Conservation (phyloP, 1,284 basidiomycete genomes). For the Trichosporon sp. region DNA sequence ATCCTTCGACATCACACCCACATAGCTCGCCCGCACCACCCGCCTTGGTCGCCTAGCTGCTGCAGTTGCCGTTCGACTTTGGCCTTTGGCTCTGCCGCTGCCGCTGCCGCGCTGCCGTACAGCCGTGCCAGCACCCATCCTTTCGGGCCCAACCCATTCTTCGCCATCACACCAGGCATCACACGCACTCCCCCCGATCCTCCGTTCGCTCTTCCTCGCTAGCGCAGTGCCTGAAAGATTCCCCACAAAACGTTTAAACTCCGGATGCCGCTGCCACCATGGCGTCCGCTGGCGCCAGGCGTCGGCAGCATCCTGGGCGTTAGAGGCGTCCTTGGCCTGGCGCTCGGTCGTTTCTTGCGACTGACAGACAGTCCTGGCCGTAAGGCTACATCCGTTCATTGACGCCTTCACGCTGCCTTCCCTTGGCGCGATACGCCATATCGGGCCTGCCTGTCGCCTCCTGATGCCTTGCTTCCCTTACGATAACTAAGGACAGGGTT, state of each 20-base stretch:
- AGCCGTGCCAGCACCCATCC: background rate
- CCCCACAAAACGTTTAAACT: slow-evolving; percentile 2
- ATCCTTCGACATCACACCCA: background rate
- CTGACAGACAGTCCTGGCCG: background rate
- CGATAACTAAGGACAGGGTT: background rate
- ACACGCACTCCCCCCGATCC: background rate
- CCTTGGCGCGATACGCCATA: slow-evolving; percentile 4
- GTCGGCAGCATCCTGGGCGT: background rate
- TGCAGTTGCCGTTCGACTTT: background rate
- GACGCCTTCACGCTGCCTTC: background rate
- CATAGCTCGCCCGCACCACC: background rate
- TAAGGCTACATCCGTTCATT: background rate
- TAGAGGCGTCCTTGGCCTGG: background rate
- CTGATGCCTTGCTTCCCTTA: background rate
- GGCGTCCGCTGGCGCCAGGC: background rate
- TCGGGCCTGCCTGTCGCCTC: background rate
- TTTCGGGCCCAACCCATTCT: background rate
- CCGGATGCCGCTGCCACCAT: background rate
- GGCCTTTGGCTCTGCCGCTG: background rate
- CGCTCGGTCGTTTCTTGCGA: background rate
- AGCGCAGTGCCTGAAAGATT: background rate
- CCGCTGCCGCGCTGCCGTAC: background rate
- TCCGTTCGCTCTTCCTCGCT: background rate
- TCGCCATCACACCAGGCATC: background rate
- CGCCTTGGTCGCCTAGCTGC: background rate